Evolutionary conservation across 805 yeast species (phyloP), one percentile per base, ranked within the genome.

Genomic region (Saccharomycopsis selenospora): DNA sequence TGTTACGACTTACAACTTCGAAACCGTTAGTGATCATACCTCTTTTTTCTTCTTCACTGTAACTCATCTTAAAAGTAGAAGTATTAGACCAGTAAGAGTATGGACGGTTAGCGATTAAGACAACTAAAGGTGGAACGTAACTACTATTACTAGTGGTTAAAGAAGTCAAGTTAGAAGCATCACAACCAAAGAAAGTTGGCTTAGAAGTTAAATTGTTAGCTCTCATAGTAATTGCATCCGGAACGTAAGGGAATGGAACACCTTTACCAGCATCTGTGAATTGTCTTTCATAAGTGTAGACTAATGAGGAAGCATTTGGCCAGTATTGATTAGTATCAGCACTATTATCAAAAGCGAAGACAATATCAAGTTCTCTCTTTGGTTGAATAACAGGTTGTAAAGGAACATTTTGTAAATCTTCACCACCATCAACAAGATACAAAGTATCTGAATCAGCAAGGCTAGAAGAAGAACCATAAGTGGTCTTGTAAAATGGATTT

Each of bases 171-270:
- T 84, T 83, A 1, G 65, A 55, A 2, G 85, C 73, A 59, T 85
- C 75, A 65, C 96, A 87, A 27, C 96, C 96, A 61, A 87, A 88
- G 67, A 88, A 87, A 0, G 84, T 72, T 46, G 95, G 95, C 50
- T 67, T 73, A 4, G 81, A 70, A 11, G 86, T 81, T 53, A 86
- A 69, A 50, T 84, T 84, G 55, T 67, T 56, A 50, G 73, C 72
- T 25, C 77, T 59, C 61, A 86, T 83, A 0, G 88, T 74, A 41
- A 72, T 65, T 24, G 63, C 66, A 61, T 79, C 90, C 11, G 95
- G 95, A 47, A 87, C 89, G 56, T 83, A 77, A 5, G 95, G 95
- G 65, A 75, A 75, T 3, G 72, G 65, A 71, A 83, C 38, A 44
- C 78, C 76, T 53, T 75, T 70, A 23, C 81, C 82, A 57, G 73